A percentile compares a stretch with the other conserved stretches of the same genome.
Conservation (phyloP, 164 flowering plant species). For the Umbilicus rupestris region DNA sequence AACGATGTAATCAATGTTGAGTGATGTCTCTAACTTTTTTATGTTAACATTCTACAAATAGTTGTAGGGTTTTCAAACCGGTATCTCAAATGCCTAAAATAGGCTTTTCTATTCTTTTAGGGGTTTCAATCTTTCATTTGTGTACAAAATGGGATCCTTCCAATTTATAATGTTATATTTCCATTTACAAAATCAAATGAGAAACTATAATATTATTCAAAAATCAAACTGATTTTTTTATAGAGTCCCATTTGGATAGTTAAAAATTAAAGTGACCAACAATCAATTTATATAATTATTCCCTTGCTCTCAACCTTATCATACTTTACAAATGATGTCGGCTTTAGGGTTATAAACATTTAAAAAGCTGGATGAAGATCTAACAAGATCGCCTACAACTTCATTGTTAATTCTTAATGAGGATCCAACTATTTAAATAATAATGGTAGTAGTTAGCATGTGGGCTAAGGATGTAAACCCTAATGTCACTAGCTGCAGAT, state of each 20-base stretch:
- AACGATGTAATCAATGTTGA: background rate
- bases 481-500: no score
- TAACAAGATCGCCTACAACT: conserved; percentile 5
- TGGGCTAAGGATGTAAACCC: no score
- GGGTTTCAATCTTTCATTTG: no score
- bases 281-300: background rate
- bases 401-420: background rate
- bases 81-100: no score
- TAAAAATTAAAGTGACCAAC: background rate
- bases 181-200: no score
- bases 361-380: background rate
- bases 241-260: background rate
- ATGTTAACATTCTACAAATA: no score
- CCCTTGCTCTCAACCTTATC: background rate
- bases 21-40: no score
- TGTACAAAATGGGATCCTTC: no score
- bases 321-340: background rate
- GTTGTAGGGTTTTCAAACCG: no score
- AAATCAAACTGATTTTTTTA: background rate
- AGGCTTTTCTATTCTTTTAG: no score
- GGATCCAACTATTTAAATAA: background rate
- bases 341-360: background rate
- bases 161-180: no score
- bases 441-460: background rate
- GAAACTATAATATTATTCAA: background rate